Evolutionary conservation across 208 protist species (phyloP), one percentile per base, ranked within the genome.

Genomic region (Trypanosoma scelopori): DNA sequence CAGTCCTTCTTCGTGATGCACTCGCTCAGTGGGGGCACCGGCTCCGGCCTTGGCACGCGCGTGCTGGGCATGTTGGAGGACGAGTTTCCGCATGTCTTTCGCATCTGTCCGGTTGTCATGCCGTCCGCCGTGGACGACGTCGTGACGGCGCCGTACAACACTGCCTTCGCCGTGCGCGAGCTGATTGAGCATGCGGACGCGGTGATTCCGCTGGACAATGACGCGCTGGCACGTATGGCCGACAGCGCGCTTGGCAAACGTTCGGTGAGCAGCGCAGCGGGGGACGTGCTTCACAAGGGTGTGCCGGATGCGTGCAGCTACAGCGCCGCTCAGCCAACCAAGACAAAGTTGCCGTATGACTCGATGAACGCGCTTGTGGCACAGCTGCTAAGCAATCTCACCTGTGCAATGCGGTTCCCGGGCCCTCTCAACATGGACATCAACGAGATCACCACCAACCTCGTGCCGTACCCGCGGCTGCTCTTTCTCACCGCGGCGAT

Each of bases 371-470:
- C 82, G 16, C 87, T 99, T 22, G 97, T 95, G 11, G 97, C 96
- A 30, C 87, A 97, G 52, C 73, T 98, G 71, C 81, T 99, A 39
- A 95, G 89, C 69, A 90, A 98, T 70, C 73, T 99, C 6, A 99
- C 97, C 0, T 94, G 92, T 46, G 91, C 89, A 18, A 95, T 97
- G 82, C 88, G 96, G 50, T 98, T 98, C 65, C 87, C 85, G 13
- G 97, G 97, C 1, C 78, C 92, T 30, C 83, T 99, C 22, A 99
- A 99, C 75, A 94, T 98, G 71, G 97, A 99, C 74, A 92, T 99
- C 37, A 98, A 98, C 76, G 97, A 99, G 59, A 89, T 99, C 61
- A 98, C 95, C 0, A 98, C 97, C 11, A 99, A 98, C 65, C 80
- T 99, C 11, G 95, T 99, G n/a, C 97, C 97, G 3, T 99, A 94